Base-by-base conservation (phyloP, 176 grass and related monocot genomes). In the Saccharum spontaneum region DNA sequence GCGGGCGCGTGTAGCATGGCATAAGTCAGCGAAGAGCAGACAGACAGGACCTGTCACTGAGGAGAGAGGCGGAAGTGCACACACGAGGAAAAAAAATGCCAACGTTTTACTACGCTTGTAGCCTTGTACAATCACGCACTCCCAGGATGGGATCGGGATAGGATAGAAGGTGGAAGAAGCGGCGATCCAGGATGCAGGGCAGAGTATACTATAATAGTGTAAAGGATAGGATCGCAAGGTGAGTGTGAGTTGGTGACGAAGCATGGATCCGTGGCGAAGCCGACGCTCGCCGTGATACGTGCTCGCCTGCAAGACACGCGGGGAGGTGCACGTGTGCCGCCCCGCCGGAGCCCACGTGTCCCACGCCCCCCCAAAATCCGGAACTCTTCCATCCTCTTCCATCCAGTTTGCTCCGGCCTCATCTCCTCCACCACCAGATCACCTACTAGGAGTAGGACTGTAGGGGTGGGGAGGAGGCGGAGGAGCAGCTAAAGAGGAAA, bases 301-400 rank as follows among this genome's bases (percentile, higher is more conserved):
- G 79, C 43, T n/a, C 17, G 66, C 10, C 45, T 80, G 64, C 65
- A 4, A 6, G 5, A 36, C 46, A 55, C 49, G 9, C 54, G 3
- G 23, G 23, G 6, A 10, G 3, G 7, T 37, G 23, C 62, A 76
- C 87, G 81, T 79, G 87, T 85, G 36, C 6, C 3, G 43, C 26
- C 2, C 15, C 1, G 14, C 60, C 36, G 68, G 10, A 17, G 22
- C 75, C 1, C 81, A 83, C 87, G 87, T 75, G 76, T 80, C 82
- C 55, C 23, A 37, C 66, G 16, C 14, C 5, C 11, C 33, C 24
- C 30, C 31, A 23, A 22, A 31, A 40, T 39, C 52, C 24, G 12
- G 18, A 82, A 39, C 22, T 30, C 17, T 15, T 77, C 71, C 18
- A 48, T 59, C 55, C 20, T 22, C 17, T 15, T 77, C 71, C 18